Conservation (phyloP, 106 monocot genomes). For the Dendrobium chrysotoxum region DNA sequence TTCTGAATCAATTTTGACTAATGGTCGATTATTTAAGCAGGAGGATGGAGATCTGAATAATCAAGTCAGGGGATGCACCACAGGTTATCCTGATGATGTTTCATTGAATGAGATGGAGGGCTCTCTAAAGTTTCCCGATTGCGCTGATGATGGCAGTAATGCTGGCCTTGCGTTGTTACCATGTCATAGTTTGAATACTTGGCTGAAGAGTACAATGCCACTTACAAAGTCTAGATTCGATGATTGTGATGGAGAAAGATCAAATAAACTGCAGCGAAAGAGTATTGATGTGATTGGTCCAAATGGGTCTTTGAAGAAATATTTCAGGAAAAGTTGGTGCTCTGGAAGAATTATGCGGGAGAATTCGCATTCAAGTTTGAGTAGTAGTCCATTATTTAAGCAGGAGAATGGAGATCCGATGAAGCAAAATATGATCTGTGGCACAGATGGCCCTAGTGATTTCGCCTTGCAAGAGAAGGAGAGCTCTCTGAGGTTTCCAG, state of each 20-base stretch:
- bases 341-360: neutral
- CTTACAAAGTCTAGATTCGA: neutral
- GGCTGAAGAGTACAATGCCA: neutral
- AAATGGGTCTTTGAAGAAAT: neutral
- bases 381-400: neutral
- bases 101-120: neutral
- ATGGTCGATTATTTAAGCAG: neutral
- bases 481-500: neutral
- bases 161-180: neutral
- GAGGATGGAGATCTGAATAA: neutral
- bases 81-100: neutral
- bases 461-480: neutral
- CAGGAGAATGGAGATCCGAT: neutral
- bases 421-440: neutral
- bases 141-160: neutral
- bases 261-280: constrained; percentile 1
- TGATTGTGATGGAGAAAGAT: neutral
- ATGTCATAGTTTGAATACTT: constrained; percentile 4
- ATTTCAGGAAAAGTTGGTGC: neutral
- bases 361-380: neutral
- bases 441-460: neutral
- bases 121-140: constrained; percentile 1
- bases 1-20: neutral
- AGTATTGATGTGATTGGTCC: neutral
- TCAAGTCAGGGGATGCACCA: neutral